phyloP scores from a whole-genome alignment of 352 stramenopile species.

The Thraustotheca clavata region DNA sequence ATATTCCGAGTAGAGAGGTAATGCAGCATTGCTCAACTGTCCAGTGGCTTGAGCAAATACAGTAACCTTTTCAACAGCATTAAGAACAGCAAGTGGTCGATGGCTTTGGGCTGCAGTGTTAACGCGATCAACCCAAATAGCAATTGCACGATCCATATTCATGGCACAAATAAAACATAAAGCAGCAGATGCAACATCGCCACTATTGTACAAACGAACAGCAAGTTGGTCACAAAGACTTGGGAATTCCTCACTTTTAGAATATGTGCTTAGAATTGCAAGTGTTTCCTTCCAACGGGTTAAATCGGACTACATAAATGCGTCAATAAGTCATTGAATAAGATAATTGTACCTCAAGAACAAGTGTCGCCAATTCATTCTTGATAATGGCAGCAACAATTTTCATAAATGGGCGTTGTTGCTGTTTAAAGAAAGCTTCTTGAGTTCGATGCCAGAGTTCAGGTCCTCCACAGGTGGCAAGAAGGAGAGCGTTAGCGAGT shows the following conservation, averaged over 20 bases:
- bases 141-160: conserved; percentile 80
- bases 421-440: conserved; percentile 90
- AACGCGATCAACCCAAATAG: conserved; percentile 48
- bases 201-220: conserved; percentile 80
- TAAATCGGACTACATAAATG: conserved; percentile 67
- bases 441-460: conserved; percentile 96
- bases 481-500: conserved; percentile 92
- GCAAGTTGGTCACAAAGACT: conserved; percentile 92
- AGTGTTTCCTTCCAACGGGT: conserved; percentile 95
- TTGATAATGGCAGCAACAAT: conserved; percentile 96
- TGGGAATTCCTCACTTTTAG: conserved; percentile 95
- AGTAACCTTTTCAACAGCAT: conserved; percentile 92
- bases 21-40: background rate
- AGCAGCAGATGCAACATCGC: conserved; percentile 87
- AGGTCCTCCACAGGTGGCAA: conserved; percentile 89
- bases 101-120: conserved; percentile 35
- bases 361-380: conserved; percentile 81
- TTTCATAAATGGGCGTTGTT: conserved; percentile 90
- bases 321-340: background rate
- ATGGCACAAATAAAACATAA: conserved; percentile 96
- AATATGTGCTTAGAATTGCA: conserved; percentile 96
- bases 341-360: conserved; percentile 32
- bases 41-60: conserved; percentile 83
- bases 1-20: conserved; percentile 59
- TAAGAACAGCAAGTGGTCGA: conserved; percentile 40